Percentiles rank a stretch among this genome's conserved stretches.
These are phyloP conservation scores for Candida sonorensis DNA, from an alignment of 805 yeast genomes.

Conservation along the genomic window DNA sequence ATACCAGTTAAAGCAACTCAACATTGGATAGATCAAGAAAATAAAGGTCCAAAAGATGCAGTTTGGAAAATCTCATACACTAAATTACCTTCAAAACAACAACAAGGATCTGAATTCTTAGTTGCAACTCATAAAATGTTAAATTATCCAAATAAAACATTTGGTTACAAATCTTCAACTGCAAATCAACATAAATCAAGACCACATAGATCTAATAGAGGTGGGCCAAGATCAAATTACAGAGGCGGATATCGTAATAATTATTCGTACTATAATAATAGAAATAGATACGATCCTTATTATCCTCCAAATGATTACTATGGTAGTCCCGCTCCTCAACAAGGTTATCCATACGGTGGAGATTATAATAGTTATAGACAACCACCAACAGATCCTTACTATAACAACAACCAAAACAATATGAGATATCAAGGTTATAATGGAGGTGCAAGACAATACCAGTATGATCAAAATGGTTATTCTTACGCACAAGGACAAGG, in stretches of 20 bases:
- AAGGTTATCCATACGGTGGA: background rate
- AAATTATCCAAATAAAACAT: slow-evolving; percentile 26
- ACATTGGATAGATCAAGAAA: slow-evolving; percentile 41
- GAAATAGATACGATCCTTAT: slow-evolving; percentile 1
- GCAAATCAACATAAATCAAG: no score
- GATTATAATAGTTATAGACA: background rate
- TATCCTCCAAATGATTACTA: background rate
- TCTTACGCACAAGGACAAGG: no score
- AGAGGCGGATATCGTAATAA: slow-evolving; percentile 4
- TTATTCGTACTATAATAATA: slow-evolving; percentile 1
- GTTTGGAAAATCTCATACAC: slow-evolving; percentile 37
- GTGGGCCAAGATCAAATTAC: slow-evolving; percentile 6
- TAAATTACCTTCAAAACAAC: slow-evolving; percentile 26
- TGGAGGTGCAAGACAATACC: no score
- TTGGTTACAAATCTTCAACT: slow-evolving; percentile 28
- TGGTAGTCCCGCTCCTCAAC: background rate
- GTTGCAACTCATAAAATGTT: slow-evolving; percentile 27
- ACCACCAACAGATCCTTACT: slow-evolving; percentile 2
- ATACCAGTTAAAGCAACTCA: slow-evolving; percentile 39
- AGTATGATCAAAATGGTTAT: no score
- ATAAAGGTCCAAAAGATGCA: slow-evolving; percentile 36
- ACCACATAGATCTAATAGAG: slow-evolving; percentile 5
- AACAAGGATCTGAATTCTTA: slow-evolving; percentile 19
- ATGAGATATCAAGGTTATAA: no score
- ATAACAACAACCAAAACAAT: no score